Conservation (phyloP, 2,329 filamentous ascomycete genomes). For the Ambrosiella beaveri region DNA sequence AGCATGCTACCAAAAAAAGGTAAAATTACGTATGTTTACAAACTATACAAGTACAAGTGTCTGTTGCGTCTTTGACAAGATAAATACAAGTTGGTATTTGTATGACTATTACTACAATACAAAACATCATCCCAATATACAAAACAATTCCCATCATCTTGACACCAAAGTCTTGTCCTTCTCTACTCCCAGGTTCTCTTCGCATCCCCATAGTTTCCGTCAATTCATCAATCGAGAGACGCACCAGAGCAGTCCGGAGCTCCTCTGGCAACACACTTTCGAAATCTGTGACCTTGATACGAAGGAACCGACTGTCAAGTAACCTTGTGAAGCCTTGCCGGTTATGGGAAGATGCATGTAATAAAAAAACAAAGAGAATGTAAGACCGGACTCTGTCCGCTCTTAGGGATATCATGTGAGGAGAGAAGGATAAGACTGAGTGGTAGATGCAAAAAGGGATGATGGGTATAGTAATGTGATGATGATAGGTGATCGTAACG, state of each 20-base stretch:
- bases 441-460: background rate
- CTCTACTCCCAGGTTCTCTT: background rate
- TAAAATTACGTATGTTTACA: background rate
- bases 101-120: background rate
- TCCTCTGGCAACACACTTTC: background rate
- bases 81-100: background rate
- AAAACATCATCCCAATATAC: no score
- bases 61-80: no score
- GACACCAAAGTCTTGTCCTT: background rate
- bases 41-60: no score
- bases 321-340: background rate
- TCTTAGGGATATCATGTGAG: background rate
- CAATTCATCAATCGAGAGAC: background rate
- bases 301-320: background rate
- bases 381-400: no score
- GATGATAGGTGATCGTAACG: background rate
- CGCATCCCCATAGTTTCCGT: background rate
- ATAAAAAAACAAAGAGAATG: no score
- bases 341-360: background rate
- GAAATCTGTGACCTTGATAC: background rate
- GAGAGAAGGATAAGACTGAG: background rate
- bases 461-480: background rate
- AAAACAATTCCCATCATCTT: background rate
- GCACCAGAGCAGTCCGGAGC: background rate
- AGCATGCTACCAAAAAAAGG: no score